These are phyloP conservation scores for Colletotrichum siamense DNA, from an alignment of 2,329 filamentous ascomycete species.

Conservation along the genomic window DNA sequence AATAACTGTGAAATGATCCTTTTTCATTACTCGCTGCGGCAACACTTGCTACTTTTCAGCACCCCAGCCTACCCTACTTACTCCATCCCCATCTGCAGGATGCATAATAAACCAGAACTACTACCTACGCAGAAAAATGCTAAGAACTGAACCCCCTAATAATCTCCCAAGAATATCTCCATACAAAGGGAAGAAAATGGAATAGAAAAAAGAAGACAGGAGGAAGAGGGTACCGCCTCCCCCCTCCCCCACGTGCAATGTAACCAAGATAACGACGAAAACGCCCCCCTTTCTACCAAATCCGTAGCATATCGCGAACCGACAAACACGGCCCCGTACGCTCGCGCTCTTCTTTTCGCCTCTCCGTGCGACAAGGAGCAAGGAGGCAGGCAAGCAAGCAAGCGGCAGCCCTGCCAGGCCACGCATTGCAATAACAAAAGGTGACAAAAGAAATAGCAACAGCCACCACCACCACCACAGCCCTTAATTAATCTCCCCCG, in stretches of 20 bases:
- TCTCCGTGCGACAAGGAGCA: neutral
- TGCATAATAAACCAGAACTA: neutral
- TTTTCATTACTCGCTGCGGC: neutral
- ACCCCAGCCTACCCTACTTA: neutral
- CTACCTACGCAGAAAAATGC: neutral
- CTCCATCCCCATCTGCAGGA: neutral
- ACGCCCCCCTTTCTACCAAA: constrained; percentile 1
- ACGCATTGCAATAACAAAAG: neutral
- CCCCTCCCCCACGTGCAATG: neutral
- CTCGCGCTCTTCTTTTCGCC: neutral
- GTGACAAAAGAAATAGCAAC: neutral
- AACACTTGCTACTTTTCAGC: neutral
- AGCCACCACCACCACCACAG: neutral
- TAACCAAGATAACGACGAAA: neutral
- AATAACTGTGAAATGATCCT: neutral
- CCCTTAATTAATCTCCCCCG: constrained; percentile 52
- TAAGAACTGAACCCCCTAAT: neutral
- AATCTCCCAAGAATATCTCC: neutral
- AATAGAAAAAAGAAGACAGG: neutral
- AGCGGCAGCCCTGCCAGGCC: neutral
- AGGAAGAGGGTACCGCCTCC: neutral
- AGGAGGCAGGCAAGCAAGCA: neutral
- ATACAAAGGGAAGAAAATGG: neutral
- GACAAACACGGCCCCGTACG: neutral
- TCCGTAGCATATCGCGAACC: neutral